Conservation (phyloP, 805 yeast species). For the Metschnikowia amazonensis region DNA sequence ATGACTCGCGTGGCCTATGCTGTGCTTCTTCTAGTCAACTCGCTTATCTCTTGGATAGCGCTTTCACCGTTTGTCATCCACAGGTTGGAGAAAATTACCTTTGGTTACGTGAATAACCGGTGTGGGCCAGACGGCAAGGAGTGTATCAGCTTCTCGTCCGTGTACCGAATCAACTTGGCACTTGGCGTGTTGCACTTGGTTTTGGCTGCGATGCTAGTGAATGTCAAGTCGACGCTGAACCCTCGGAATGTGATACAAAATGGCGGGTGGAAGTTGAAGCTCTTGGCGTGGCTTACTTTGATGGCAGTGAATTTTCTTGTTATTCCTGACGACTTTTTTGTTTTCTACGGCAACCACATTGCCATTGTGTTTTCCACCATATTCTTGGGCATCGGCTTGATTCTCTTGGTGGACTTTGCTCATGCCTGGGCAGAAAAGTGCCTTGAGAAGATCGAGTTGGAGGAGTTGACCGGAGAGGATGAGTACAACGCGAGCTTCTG, state of each 20-base stretch:
- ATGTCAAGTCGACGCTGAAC: constrained; percentile 73
- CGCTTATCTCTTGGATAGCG: constrained; percentile 88
- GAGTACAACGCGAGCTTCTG: constrained; percentile 57
- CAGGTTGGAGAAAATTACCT: constrained; percentile 66
- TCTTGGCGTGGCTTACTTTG: constrained; percentile 54
- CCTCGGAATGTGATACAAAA: constrained; percentile 83
- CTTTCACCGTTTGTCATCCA: constrained; percentile 74
- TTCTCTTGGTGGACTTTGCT: constrained; percentile 91
- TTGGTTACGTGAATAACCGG: constrained; percentile 63
- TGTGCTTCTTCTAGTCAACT: constrained; percentile 66
- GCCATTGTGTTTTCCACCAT: constrained; percentile 81
- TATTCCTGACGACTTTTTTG: constrained; percentile 82
- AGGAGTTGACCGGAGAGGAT: constrained; percentile 49
- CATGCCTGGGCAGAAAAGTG: constrained; percentile 99
- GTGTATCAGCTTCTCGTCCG: constrained; percentile 87
- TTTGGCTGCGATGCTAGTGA: constrained; percentile 62
- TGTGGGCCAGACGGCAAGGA: constrained; percentile 72
- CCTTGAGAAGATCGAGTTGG: constrained; percentile 82
- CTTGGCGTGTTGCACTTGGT: constrained; percentile 74
- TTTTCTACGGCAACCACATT: constrained; percentile 86
- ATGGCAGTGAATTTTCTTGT: constrained; percentile 59
- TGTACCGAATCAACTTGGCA: constrained; percentile 88
- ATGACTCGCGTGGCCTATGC: constrained; percentile 90
- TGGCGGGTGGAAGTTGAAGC: constrained; percentile 84
- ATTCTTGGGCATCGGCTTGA: constrained; percentile 85